These are phyloP conservation scores for Aleurites moluccanus DNA, from an alignment of 441 rosid species.

Conservation along the genomic window DNA sequence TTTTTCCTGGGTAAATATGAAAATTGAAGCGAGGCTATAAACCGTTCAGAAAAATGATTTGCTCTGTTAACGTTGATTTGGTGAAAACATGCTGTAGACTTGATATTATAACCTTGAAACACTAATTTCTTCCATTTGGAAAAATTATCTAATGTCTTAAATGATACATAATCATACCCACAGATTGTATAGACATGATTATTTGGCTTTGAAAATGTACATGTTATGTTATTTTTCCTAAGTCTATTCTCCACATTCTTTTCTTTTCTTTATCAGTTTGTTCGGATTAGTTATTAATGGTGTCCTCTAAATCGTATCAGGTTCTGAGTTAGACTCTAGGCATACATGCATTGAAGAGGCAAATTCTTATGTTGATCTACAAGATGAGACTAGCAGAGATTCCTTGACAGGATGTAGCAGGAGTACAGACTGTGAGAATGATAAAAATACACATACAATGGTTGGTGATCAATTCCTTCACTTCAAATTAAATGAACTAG, in stretches of 20 bases:
- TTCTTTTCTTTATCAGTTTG: not conserved
- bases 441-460: slow-evolving; percentile 16
- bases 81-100: not conserved
- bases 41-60: not conserved
- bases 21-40: not conserved
- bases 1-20: not conserved
- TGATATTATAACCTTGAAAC: not conserved
- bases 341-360: slow-evolving; percentile 7
- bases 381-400: slow-evolving; percentile 17
- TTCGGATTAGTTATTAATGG: not conserved
- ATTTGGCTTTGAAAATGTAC: not conserved
- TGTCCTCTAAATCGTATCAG: slow-evolving; percentile 27
- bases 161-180: not conserved
- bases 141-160: not conserved
- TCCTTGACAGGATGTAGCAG: not conserved
- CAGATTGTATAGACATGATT: not conserved
- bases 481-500: slow-evolving; percentile 26
- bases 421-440: slow-evolving; percentile 18
- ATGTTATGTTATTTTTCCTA: not conserved
- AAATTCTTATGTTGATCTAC: slow-evolving; percentile 2
- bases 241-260: not conserved
- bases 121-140: not conserved
- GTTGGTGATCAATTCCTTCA: slow-evolving; percentile 16
- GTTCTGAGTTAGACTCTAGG: slow-evolving; percentile 26
- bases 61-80: not conserved